Percentiles rank a stretch among this genome's conserved stretches.
phyloP scores from a whole-genome alignment of 345 rosid genomes.

The Draba incana region DNA sequence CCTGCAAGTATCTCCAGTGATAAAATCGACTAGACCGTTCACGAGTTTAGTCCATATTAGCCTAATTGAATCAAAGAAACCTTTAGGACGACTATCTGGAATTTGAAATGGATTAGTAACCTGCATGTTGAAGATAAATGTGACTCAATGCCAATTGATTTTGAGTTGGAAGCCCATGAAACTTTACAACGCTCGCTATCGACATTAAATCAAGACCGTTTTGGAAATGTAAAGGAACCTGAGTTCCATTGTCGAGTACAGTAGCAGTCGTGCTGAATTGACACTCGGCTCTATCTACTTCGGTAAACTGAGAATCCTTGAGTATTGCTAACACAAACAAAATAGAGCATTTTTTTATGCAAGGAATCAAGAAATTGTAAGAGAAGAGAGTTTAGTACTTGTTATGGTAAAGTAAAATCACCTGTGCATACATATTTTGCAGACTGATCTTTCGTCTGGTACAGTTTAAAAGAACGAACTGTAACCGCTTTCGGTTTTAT shows the following conservation, averaged over 20 bases:
- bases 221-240: slow-evolving; percentile 47
- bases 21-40: slow-evolving; percentile 69
- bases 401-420: slow-evolving; percentile 19
- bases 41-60: slow-evolving; percentile 56
- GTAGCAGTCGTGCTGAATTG: slow-evolving; percentile 88
- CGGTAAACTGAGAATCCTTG: slow-evolving; percentile 81
- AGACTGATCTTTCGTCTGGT: slow-evolving; percentile 85
- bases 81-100: slow-evolving; percentile 56
- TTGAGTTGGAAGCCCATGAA: too few relatives aligned
- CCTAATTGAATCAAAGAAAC: slow-evolving; percentile 71
- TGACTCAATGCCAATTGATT: neutral
- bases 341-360: slow-evolving; percentile 12
- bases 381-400: neutral
- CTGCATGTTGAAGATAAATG: slow-evolving; percentile 46
- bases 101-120: slow-evolving; percentile 59
- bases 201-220: neutral
- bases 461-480: slow-evolving; percentile 69
- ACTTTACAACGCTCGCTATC: neutral
- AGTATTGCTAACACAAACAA: slow-evolving; percentile 61
- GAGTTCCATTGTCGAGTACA: slow-evolving; percentile 79
- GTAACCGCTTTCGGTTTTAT: slow-evolving; percentile 71
- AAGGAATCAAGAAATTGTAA: neutral
- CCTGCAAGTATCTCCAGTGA: slow-evolving; percentile 91
- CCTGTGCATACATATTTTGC: slow-evolving; percentile 78
- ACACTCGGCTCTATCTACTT: slow-evolving; percentile 90